These are phyloP conservation scores for Pseudohyphozyma bogoriensis DNA, from an alignment of 768 basidiomycete species.

Conservation along the genomic window DNA sequence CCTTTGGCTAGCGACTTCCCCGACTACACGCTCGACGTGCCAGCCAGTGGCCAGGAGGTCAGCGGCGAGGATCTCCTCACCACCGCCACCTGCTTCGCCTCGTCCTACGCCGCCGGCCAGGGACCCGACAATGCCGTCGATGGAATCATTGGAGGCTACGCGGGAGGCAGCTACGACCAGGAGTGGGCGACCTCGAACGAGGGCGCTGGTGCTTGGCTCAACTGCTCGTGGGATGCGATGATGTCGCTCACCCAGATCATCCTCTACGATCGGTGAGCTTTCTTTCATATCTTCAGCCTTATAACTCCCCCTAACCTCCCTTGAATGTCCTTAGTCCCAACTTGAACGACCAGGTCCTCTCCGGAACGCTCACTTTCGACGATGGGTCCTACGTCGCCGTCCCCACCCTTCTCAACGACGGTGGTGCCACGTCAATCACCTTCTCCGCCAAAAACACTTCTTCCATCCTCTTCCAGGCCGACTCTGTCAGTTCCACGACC, in stretches of 20 bases:
- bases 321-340: too few relatives aligned
- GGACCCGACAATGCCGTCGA: constrained; percentile 13
- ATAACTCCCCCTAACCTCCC: neutral
- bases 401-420: constrained; percentile 26
- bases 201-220: constrained; percentile 7
- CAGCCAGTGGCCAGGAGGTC: neutral
- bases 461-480: constrained; percentile 15
- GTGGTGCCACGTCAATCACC: constrained; percentile 19
- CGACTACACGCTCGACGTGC: too few relatives aligned
- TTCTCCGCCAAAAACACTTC: constrained; percentile 7
- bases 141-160: constrained; percentile 22
- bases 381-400: constrained; percentile 12
- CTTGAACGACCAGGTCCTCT: constrained; percentile 4
- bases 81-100: constrained; percentile 9
- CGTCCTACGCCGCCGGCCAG: neutral
- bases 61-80: neutral
- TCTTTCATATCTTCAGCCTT: neutral
- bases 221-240: constrained; percentile 3
- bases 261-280: constrained; percentile 23
- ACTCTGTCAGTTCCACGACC: constrained; percentile 8
- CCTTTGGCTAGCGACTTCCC: neutral
- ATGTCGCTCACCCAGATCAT: constrained; percentile 3
- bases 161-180: neutral
- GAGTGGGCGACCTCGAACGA: constrained; percentile 9
- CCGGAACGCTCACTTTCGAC: constrained; percentile 16